Evolutionary conservation across 1,139 yeast genomes (phyloP), one percentile per base, ranked within the genome.

Genomic region (Petasospora fabianii): DNA sequence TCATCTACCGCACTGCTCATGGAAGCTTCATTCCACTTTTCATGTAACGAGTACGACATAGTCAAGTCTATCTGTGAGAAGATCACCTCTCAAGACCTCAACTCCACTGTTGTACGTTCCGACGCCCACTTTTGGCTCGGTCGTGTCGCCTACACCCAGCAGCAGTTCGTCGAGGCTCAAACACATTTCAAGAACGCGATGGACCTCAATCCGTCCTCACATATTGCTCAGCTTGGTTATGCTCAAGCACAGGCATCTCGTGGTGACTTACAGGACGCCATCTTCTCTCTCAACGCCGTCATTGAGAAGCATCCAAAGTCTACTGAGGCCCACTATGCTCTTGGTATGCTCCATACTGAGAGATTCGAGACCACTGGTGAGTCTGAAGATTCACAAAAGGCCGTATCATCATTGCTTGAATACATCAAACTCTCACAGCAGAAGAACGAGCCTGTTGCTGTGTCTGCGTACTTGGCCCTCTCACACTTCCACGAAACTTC

Each of bases 51-150:
- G 15, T 75, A 69, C 53, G 76, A 72, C 2, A 56, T 66, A 3
- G 92, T 84, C 2, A 68, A 75, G 43, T 71, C 71, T 39, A 68
- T 88, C 18, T 69, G 83, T 35, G 67, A 72, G 21, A 67, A 70
- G 30, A 79, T 82, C 14, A 60, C 77, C 10, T 51, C 62, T 6
- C 56, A 62, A 18, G 62, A 71, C 0, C 64, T 65, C 16, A 56
- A 65, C 20, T 62, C 72, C 0, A 64, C 68, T 16, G 59, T 68
- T 17, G 59, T 84, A 3, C 65, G 75, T 34, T 81, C 95, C n/a
- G 95, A 85, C 50, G 84, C 92, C 16, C 69, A 82, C 22, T 84
- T 84, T 49, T 88, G 97, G 96, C 69, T 81, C 49, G 97, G 87
- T 12, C 75, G 97, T 58, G 81, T 85, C 14, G 69, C 76, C 40